Conservation (phyloP, 176 grass and related monocot species). For the Stipa capillata region DNA sequence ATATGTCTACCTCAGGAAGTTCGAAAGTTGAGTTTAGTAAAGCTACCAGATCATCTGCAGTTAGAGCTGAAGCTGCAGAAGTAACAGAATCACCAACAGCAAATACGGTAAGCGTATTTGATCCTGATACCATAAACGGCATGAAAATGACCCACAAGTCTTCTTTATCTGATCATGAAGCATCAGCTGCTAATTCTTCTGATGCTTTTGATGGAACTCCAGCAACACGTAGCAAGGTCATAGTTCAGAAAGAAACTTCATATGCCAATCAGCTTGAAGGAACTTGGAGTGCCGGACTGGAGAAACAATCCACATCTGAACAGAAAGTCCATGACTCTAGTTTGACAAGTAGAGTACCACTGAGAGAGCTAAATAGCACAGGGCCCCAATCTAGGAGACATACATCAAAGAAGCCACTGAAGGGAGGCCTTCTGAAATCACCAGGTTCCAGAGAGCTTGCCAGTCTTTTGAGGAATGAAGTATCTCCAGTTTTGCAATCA, state of each 20-base stretch:
- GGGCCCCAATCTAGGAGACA: constrained; percentile 18
- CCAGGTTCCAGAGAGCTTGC: constrained; percentile 44
- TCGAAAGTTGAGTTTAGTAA: constrained; percentile 26
- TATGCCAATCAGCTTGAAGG: constrained; percentile 7
- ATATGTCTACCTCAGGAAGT: constrained; percentile 32
- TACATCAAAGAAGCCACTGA: constrained; percentile 18
- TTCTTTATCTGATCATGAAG: constrained; percentile 8
- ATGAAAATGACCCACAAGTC: constrained; percentile 28
- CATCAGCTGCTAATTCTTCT: background rate
- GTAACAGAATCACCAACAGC: constrained; percentile 16
- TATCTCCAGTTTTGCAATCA: constrained; percentile 30
- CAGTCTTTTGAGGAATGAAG: constrained; percentile 29
- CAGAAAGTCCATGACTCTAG: constrained; percentile 16
- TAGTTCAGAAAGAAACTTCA: constrained; percentile 8
- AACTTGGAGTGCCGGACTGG: background rate
- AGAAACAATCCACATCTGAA: constrained; percentile 14
- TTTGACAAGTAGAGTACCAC: constrained; percentile 14
- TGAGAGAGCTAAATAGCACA: constrained; percentile 26
- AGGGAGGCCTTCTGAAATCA: constrained; percentile 27
- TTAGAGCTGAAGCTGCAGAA: constrained; percentile 15
- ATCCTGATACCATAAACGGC: constrained; percentile 24
- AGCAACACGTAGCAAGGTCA: background rate
- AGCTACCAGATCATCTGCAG: constrained; percentile 9
- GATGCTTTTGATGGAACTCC: background rate
- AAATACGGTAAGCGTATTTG: constrained; percentile 14